Evolutionary conservation across 371 early-diverging fungal genomes (phyloP).

Genomic region (Mucor velutinosus): DNA sequence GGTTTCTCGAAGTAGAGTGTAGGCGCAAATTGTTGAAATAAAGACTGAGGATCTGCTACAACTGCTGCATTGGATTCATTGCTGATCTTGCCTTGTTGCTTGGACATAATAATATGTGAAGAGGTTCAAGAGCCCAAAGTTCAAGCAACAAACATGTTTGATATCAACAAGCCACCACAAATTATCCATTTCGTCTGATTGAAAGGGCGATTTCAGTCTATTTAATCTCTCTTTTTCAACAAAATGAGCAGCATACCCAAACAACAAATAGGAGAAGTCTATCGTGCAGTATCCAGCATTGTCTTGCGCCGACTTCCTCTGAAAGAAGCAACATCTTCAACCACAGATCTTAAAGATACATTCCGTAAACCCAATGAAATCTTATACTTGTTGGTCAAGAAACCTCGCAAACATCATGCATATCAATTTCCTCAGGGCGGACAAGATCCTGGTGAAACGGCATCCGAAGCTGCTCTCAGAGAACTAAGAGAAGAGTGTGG

Average conservation of each 20-base stretch:
- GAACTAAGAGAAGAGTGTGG: constrained; percentile 77
- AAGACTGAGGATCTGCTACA: constrained; percentile 23
- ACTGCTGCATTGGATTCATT: not conserved
- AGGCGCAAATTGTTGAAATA: constrained; percentile 42
- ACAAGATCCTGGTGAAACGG: constrained; percentile 63
- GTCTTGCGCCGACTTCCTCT: constrained; percentile 16
- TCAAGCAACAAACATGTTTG: not conserved
- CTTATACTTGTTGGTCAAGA: constrained; percentile 78
- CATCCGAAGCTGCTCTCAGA: constrained; percentile 76
- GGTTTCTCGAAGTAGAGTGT: constrained; percentile 32
- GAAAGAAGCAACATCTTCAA: not conserved
- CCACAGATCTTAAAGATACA: not conserved
- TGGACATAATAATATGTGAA: not conserved
- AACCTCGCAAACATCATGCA: constrained; percentile 54
- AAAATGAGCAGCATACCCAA: constrained; percentile 8
- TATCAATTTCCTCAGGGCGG: constrained; percentile 85
- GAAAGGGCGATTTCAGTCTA: not conserved
- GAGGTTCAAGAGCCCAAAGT: not conserved
- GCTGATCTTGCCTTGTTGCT: not conserved
- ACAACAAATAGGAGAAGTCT: constrained; percentile 6
- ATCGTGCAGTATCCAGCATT: constrained; percentile 26
- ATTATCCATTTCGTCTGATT: not conserved
- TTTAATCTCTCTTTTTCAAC: not conserved
- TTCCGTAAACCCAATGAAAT: constrained; percentile 18
- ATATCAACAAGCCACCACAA: not conserved